Conservation (phyloP, 1,284 basidiomycete genomes). For the Peniophora sp. region DNA sequence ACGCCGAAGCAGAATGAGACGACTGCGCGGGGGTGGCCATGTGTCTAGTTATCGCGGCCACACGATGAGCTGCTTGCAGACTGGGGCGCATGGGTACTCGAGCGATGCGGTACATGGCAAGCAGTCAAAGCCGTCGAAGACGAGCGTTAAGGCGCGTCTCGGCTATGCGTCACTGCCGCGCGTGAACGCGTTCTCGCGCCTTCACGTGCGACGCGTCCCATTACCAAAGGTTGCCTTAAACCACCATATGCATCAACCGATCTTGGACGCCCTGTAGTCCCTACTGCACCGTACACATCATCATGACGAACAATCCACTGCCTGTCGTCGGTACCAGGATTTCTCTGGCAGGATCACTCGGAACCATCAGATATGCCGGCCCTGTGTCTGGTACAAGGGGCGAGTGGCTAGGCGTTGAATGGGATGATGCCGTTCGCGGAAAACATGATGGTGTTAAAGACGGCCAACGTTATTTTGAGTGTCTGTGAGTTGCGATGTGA, state of each 20-base stretch:
- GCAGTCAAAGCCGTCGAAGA: background rate
- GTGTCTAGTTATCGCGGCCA: constrained; percentile 51
- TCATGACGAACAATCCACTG: constrained; percentile 11
- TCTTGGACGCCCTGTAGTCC: background rate
- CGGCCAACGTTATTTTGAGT: constrained; percentile 72
- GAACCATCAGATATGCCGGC: constrained; percentile 70
- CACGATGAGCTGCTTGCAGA: constrained; percentile 31
- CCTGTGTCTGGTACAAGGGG: constrained; percentile 58
- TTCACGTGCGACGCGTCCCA: background rate
- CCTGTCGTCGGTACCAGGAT: constrained; percentile 44
- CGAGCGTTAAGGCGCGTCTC: background rate
- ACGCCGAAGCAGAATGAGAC: constrained; percentile 4
- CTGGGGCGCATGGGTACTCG: background rate
- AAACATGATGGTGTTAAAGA: constrained; percentile 84
- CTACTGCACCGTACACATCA: background rate
- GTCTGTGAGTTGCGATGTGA: constrained; percentile 44
- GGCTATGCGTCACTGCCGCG: background rate
- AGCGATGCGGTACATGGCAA: background rate
- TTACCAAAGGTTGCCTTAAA: no score
- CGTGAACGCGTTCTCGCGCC: background rate
- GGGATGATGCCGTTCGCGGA: constrained; percentile 81
- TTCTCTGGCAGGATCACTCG: constrained; percentile 38
- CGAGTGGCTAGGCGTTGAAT: constrained; percentile 90
- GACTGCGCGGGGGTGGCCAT: constrained; percentile 35
- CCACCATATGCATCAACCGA: no score